phyloP scores from a whole-genome alignment of 2,329 filamentous ascomycete species.

The Pseudogymnoascus sp. region DNA sequence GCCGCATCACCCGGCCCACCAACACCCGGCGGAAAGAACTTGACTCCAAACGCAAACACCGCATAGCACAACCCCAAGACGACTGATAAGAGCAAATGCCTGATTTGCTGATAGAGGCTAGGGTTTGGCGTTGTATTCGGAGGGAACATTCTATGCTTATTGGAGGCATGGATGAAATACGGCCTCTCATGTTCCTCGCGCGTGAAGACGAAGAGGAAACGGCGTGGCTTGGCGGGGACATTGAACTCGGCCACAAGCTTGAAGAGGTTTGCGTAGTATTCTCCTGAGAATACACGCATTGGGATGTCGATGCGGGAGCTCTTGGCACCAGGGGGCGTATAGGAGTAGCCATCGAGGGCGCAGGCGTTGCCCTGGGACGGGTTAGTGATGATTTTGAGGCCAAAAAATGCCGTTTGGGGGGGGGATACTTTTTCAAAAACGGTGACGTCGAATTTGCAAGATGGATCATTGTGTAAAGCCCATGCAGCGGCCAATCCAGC shows the following conservation, averaged over 20 bases:
- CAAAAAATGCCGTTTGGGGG: neutral
- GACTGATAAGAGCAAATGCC: neutral
- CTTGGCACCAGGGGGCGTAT: neutral
- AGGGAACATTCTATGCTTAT: neutral
- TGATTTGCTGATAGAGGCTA: neutral
- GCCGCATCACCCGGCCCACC: neutral
- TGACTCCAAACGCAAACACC: neutral
- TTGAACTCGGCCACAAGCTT: neutral
- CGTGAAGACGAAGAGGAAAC: slow-evolving; percentile 7
- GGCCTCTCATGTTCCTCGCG: neutral
- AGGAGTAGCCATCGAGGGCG: neutral
- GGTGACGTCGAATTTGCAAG: neutral
- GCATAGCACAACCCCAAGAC: neutral
- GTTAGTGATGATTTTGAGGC: neutral
- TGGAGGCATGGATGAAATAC: neutral
- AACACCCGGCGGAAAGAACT: neutral
- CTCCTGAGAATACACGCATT: neutral
- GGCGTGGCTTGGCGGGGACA: neutral
- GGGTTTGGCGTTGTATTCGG: neutral
- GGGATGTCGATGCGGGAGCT: slow-evolving; percentile 1
- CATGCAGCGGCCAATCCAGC: neutral
- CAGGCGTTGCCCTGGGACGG: neutral
- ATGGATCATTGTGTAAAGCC: neutral
- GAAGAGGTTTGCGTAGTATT: slow-evolving; percentile 1
- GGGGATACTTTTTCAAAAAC: neutral